Conservation (phyloP, 129 eudicot genomes). For the Saussurea involucrata region DNA sequence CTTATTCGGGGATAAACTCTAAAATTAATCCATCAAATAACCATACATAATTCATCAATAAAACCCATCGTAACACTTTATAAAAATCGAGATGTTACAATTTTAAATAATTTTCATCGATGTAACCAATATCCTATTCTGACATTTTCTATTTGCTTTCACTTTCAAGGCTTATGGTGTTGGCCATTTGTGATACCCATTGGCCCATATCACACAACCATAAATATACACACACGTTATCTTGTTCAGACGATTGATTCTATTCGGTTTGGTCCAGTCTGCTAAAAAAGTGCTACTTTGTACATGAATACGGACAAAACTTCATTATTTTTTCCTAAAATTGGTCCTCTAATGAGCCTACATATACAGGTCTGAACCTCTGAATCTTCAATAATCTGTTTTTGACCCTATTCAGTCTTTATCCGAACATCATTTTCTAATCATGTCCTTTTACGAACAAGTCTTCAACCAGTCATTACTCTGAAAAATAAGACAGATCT, state of each 20-base stretch:
- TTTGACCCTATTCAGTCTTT: not conserved
- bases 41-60: no score
- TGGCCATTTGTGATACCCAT: conserved; percentile 3
- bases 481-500: not conserved
- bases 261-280: not conserved
- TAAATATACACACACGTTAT: not conserved
- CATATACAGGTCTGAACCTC: not conserved
- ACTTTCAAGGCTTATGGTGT: not conserved
- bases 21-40: no score
- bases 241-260: not conserved
- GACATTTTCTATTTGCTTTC: not conserved
- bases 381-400: not conserved
- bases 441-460: not conserved
- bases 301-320: not conserved
- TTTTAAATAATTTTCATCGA: not conserved
- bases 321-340: not conserved
- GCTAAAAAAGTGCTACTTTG: not conserved
- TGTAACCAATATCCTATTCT: not conserved
- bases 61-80: no score
- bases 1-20: no score
- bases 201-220: conserved; percentile 16
- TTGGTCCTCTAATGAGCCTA: not conserved
- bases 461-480: not conserved
- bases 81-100: no score
- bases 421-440: not conserved